A percentile compares a stretch with the other conserved stretches of the same genome.
phyloP scores from a whole-genome alignment of 352 stramenopile genomes.

The Stramenopiles sp. region DNA sequence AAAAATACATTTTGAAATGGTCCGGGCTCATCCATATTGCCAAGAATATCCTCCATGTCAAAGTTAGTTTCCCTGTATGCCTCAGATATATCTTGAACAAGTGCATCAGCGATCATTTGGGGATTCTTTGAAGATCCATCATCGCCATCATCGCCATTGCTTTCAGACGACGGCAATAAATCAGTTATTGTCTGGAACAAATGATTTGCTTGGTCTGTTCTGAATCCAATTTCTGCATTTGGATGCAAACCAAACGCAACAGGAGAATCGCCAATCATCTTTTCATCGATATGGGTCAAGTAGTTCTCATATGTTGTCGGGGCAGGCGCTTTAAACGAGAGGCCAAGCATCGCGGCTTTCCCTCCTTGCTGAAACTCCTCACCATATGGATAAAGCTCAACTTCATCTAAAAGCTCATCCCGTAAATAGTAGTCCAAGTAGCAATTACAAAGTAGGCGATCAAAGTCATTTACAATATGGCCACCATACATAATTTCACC shows the following conservation, averaged over 20 bases:
- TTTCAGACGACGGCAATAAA: slow-evolving; percentile 32
- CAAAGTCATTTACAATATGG: slow-evolving; percentile 56
- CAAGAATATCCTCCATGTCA: slow-evolving; percentile 49
- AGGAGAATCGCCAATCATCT: slow-evolving; percentile 53
- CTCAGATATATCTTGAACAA: slow-evolving; percentile 67
- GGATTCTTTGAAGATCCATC: slow-evolving; percentile 29
- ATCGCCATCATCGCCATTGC: slow-evolving; percentile 27
- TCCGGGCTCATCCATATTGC: slow-evolving; percentile 42
- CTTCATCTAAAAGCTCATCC: slow-evolving; percentile 63
- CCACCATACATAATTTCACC: slow-evolving; percentile 66
- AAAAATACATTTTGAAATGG: slow-evolving; percentile 66
- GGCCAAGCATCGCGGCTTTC: slow-evolving; percentile 16
- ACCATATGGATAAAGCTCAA: slow-evolving; percentile 56
- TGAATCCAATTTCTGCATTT: slow-evolving; percentile 70
- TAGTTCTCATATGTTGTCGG: slow-evolving; percentile 48
- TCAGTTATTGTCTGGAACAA: slow-evolving; percentile 48
- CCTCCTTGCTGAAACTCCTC: slow-evolving; percentile 24
- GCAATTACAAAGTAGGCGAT: slow-evolving; percentile 46
- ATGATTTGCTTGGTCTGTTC: slow-evolving; percentile 49
- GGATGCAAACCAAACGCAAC: slow-evolving; percentile 66
- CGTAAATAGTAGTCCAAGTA: slow-evolving; percentile 63
- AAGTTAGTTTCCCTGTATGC: slow-evolving; percentile 59
- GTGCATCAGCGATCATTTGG: slow-evolving; percentile 52
- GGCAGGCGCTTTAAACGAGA: slow-evolving; percentile 30
- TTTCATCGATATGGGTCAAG: slow-evolving; percentile 57